These are phyloP conservation scores for Gonapodya sp. DNA, from an alignment of 192 early-diverging fungal species.

Conservation along the genomic window DNA sequence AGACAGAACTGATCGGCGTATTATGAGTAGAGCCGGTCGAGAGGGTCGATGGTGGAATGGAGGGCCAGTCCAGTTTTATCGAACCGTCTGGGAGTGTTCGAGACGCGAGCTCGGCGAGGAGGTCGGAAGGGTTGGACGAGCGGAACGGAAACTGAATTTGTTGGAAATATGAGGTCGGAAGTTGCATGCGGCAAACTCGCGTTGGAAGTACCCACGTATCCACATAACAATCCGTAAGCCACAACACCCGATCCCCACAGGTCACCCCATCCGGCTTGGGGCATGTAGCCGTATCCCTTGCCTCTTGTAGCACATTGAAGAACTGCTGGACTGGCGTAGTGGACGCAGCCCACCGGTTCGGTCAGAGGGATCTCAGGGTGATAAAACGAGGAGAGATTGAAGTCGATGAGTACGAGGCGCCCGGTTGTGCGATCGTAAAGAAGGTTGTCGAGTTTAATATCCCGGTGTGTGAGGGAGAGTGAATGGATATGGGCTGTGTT, in stretches of 20 bases:
- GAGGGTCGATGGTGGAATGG: not conserved
- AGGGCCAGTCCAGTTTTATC: not conserved
- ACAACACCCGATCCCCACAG: not conserved
- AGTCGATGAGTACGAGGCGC: conserved; percentile 6
- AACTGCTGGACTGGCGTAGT: not conserved
- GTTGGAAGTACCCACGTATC: not conserved
- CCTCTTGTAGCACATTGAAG: not conserved
- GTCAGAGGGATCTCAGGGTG: not conserved
- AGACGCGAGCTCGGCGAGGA: not conserved
- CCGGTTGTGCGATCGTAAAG: conserved; percentile 23
- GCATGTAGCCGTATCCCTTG: not conserved
- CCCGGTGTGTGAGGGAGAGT: conserved; percentile 67
- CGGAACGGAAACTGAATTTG: not conserved
- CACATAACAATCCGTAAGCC: conserved; percentile 2
- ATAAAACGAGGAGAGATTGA: conserved; percentile 4
- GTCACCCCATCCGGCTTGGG: not conserved
- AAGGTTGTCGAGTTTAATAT: conserved; percentile 84
- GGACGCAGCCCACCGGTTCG: conserved; percentile 1
- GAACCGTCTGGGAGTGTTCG: not conserved
- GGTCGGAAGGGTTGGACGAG: not conserved
- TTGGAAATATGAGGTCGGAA: too few species aligned
- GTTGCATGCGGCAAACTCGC: too few species aligned
- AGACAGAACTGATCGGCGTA: not conserved
- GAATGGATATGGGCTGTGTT: conserved; percentile 37
- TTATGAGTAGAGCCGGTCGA: not conserved